phyloP scores from a whole-genome alignment of 805 yeast species.

The Danielozyma ontarioensis region DNA sequence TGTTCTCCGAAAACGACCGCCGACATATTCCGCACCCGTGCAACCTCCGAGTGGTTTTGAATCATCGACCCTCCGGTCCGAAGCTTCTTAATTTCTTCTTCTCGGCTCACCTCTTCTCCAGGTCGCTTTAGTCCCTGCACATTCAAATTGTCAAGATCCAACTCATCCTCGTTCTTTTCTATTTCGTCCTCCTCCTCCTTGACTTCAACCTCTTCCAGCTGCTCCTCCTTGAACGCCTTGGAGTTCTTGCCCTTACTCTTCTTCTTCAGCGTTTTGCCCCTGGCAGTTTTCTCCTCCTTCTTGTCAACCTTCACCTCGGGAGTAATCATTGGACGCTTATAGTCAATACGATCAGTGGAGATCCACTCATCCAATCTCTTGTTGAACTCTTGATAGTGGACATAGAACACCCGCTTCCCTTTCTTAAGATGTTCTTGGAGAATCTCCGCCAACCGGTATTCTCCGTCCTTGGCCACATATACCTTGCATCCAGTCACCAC shows the following conservation, averaged over 20 bases:
- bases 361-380: slow-evolving; percentile 98
- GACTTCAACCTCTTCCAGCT: slow-evolving; percentile 4
- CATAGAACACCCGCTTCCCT: slow-evolving; percentile 78
- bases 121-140: slow-evolving; percentile 73
- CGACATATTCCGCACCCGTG: slow-evolving; percentile 80
- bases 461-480: slow-evolving; percentile 75
- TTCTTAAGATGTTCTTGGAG: slow-evolving; percentile 70
- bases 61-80: slow-evolving; percentile 98
- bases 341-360: slow-evolving; percentile 63
- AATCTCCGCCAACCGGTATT: slow-evolving; percentile 77
- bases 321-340: slow-evolving; percentile 59
- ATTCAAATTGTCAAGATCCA: slow-evolving; percentile 80
- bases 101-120: slow-evolving; percentile 73
- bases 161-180: slow-evolving; percentile 48
- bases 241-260: slow-evolving; percentile 16
- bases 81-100: slow-evolving; percentile 87
- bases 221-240: slow-evolving; percentile 12
- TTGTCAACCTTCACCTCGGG: slow-evolving; percentile 58
- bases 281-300: slow-evolving; percentile 38
- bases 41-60: slow-evolving; percentile 78
- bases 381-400: slow-evolving; percentile 91
- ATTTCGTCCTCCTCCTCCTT: slow-evolving; percentile 10
- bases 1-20: slow-evolving; percentile 81
- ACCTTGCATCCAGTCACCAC: slow-evolving; percentile 76
- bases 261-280: slow-evolving; percentile 24